These are phyloP conservation scores for Coleophoma crateriformis DNA, from an alignment of 2,329 filamentous ascomycete genomes.

Conservation along the genomic window DNA sequence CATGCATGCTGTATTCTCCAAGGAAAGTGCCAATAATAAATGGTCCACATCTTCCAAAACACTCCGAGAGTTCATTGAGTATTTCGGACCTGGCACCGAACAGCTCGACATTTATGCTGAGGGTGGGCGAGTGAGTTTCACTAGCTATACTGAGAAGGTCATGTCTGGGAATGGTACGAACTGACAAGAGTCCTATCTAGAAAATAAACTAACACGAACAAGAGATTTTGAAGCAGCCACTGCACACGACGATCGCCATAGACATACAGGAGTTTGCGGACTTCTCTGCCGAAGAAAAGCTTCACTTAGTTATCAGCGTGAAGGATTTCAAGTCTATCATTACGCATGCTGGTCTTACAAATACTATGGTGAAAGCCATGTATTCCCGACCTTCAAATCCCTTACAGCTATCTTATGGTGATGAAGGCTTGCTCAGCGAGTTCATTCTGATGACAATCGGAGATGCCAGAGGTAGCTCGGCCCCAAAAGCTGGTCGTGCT, in stretches of 20 bases:
- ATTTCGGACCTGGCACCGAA: conserved; percentile 75
- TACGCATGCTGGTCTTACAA: conserved; percentile 65
- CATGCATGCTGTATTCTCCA: conserved; percentile 71
- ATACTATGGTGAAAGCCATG: conserved; percentile 58
- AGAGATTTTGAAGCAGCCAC: conserved; percentile 74
- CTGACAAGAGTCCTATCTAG: conserved; percentile 1
- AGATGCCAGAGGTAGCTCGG: conserved; percentile 36
- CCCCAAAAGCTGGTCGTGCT: conserved; percentile 16
- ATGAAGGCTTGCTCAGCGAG: conserved; percentile 64
- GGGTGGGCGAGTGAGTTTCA: conserved; percentile 65
- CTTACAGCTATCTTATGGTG: conserved; percentile 66
- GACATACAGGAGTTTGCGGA: conserved; percentile 73
- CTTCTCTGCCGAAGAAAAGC: conserved; percentile 66
- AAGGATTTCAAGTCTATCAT: conserved; percentile 80
- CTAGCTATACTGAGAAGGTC: conserved; percentile 77
- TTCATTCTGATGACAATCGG: conserved; percentile 81
- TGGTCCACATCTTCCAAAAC: conserved; percentile 71
- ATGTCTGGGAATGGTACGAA: conserved; percentile 55
- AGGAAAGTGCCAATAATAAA: conserved; percentile 56
- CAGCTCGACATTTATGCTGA: conserved; percentile 74
- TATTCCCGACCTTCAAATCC: conserved; percentile 70
- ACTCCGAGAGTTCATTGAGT: conserved; percentile 70
- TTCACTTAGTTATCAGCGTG: conserved; percentile 76
- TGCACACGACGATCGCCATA: conserved; percentile 74
- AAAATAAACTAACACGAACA: not conserved